Conservation (phyloP, 768 basidiomycete genomes). For the Paxillus involutus region DNA sequence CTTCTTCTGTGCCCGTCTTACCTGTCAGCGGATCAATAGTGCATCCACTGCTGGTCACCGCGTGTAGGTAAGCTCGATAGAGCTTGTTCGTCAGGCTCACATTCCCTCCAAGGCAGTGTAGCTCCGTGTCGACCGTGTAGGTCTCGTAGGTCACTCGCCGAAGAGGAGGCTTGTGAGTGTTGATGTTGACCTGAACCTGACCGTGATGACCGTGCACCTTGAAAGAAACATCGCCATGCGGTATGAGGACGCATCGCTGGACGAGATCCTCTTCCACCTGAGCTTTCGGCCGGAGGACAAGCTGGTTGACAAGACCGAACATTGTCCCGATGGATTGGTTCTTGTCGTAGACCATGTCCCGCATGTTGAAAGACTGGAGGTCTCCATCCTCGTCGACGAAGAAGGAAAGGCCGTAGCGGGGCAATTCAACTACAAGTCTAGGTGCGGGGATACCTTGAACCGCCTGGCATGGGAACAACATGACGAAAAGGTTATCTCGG, state of each 20-base stretch:
- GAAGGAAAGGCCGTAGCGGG: conserved; percentile 37
- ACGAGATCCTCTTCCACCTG: neutral
- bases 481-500: conserved; percentile 15
- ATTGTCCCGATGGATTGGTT: conserved; percentile 40
- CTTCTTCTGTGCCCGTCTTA: conserved; percentile 42
- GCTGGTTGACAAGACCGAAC: conserved; percentile 37
- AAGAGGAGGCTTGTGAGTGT: neutral
- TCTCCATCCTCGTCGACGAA: conserved; percentile 24
- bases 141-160: conserved; percentile 13
- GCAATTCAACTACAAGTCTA: conserved; percentile 27
- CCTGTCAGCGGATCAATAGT: conserved; percentile 42
- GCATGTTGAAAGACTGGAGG: conserved; percentile 39
- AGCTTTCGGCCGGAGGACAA: conserved; percentile 33
- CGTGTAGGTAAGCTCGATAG: conserved; percentile 41
- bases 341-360: conserved; percentile 36
- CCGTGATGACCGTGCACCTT: neutral
- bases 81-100: conserved; percentile 21
- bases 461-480: neutral
- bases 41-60: conserved; percentile 34
- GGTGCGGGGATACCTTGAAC: neutral
- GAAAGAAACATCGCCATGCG: conserved; percentile 1
- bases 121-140: conserved; percentile 24
- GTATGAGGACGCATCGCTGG: conserved; percentile 12
- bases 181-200: neutral
- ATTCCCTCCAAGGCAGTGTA: conserved; percentile 25